These are phyloP conservation scores for Xylaria sp. DNA, from an alignment of 2,329 filamentous ascomycete species.

Conservation along the genomic window DNA sequence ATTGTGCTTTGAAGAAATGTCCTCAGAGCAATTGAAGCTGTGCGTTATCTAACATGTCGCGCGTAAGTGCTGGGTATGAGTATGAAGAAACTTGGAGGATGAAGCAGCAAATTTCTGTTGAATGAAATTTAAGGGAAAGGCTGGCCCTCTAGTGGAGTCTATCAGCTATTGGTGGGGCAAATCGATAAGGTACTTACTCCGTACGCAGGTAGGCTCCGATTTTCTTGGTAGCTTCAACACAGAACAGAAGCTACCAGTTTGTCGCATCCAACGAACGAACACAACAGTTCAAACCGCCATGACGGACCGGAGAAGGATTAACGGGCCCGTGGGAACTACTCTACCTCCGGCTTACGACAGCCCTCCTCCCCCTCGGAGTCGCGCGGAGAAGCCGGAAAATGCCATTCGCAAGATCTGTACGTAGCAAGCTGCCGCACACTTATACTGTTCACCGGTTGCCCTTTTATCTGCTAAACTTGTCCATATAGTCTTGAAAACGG, in stretches of 20 bases:
- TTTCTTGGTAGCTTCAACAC: constrained; percentile 30
- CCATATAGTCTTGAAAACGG: constrained; percentile 80
- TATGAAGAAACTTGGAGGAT: background rate
- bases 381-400: constrained; percentile 68
- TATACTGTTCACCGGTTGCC: background rate
- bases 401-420: constrained; percentile 88
- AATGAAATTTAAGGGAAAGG: constrained; percentile 36
- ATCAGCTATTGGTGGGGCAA: constrained; percentile 27
- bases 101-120: constrained; percentile 34
- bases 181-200: constrained; percentile 41
- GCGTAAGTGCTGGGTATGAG: background rate
- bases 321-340: constrained; percentile 84
- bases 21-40: background rate
- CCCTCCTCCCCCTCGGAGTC: constrained; percentile 48
- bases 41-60: background rate
- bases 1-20: background rate
- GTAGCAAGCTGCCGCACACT: constrained; percentile 49
- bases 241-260: constrained; percentile 7
- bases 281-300: constrained; percentile 55
- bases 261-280: constrained; percentile 8
- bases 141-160: constrained; percentile 28
- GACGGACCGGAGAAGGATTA: constrained; percentile 89
- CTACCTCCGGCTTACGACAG: constrained; percentile 76
- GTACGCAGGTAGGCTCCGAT: constrained; percentile 30
- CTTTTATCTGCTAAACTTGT: constrained; percentile 24